Evolutionary conservation across 1,284 basidiomycete genomes (phyloP).

Genomic region (Pseudozyma sp.): DNA sequence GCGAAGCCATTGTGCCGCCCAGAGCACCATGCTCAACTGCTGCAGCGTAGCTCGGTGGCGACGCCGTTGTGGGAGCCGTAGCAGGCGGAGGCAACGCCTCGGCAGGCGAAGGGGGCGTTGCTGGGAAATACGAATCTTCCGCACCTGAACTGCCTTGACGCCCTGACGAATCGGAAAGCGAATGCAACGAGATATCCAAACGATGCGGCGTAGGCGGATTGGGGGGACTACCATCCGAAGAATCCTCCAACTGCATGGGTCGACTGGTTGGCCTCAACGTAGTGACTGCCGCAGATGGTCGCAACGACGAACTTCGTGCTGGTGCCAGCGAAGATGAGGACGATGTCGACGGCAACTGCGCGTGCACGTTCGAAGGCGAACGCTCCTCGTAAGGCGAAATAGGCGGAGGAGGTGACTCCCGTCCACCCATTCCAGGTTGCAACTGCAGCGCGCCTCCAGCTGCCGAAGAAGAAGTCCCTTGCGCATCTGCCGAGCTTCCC

Average conservation of each 20-base stretch:
- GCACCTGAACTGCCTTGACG: constrained; percentile 9
- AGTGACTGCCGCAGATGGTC: constrained; percentile 5
- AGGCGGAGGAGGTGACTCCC: constrained; percentile 43
- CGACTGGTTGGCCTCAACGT: constrained; percentile 25
- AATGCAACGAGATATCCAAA: constrained; percentile 73
- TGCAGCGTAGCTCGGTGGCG: constrained; percentile 31
- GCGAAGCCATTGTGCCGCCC: constrained; percentile 30
- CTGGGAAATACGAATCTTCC: constrained; percentile 50
- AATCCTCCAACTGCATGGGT: constrained; percentile 35
- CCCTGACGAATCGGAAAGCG: constrained; percentile 40
- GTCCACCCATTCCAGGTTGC: constrained; percentile 1
- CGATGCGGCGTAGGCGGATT: constrained; percentile 74
- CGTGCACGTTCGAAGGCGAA: constrained; percentile 30
- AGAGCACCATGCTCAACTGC: constrained; percentile 33
- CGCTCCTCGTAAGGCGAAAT: constrained; percentile 51
- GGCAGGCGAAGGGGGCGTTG: constrained; percentile 30
- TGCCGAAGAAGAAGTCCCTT: constrained; percentile 4
- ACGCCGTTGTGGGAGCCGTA: constrained; percentile 7
- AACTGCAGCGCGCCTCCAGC: neutral
- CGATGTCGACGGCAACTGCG: constrained; percentile 1
- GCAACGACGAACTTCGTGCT: constrained; percentile 37
- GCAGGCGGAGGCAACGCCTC: constrained; percentile 18
- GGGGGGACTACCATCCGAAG: constrained; percentile 66
- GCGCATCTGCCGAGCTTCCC: constrained; percentile 36
- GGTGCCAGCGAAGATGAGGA: constrained; percentile 21